Evolutionary conservation across 176 grass and related monocot species (phyloP).

Genomic region (Oryza coarctata): DNA sequence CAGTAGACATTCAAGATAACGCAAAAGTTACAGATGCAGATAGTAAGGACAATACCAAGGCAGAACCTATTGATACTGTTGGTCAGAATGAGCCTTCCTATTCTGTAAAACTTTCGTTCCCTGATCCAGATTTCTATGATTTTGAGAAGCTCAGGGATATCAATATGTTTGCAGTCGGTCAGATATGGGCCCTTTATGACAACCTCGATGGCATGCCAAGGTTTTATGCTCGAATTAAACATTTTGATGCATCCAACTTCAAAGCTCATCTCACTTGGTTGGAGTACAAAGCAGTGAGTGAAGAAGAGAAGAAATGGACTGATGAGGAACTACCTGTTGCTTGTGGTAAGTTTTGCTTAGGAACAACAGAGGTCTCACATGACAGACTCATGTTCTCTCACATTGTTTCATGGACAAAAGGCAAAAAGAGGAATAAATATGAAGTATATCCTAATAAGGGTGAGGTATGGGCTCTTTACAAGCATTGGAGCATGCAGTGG

Average conservation of each 20-base stretch:
- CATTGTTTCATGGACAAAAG: conserved; percentile 58
- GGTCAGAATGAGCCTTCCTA: conserved; percentile 17
- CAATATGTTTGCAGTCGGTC: conserved; percentile 58
- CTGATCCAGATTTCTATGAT: conserved; percentile 82
- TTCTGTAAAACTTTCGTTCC: conserved; percentile 42
- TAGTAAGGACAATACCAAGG: conserved; percentile 28
- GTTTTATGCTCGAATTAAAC: conserved; percentile 77
- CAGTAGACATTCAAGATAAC: conserved; percentile 35
- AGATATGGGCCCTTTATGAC: conserved; percentile 95
- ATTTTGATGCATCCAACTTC: conserved; percentile 50
- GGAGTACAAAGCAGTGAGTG: conserved; percentile 40
- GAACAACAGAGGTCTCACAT: conserved; percentile 43
- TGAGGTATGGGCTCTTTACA: conserved; percentile 91
- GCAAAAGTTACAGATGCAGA: conserved; percentile 26
- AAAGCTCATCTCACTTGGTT: conserved; percentile 74
- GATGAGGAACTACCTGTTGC: conserved; percentile 71
- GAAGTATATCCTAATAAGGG: conserved; percentile 68
- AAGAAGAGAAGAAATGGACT: conserved; percentile 54
- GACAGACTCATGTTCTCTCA: conserved; percentile 86
- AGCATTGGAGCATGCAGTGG: conserved; percentile 83
- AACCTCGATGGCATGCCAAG: conserved; percentile 86
- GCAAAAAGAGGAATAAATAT: conserved; percentile 59
- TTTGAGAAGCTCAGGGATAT: conserved; percentile 72
- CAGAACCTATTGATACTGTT: conserved; percentile 36
- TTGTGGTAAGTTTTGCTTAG: conserved; percentile 72